Conservation (phyloP, 352 stramenopile genomes). For the Aphanomyces invadans region DNA sequence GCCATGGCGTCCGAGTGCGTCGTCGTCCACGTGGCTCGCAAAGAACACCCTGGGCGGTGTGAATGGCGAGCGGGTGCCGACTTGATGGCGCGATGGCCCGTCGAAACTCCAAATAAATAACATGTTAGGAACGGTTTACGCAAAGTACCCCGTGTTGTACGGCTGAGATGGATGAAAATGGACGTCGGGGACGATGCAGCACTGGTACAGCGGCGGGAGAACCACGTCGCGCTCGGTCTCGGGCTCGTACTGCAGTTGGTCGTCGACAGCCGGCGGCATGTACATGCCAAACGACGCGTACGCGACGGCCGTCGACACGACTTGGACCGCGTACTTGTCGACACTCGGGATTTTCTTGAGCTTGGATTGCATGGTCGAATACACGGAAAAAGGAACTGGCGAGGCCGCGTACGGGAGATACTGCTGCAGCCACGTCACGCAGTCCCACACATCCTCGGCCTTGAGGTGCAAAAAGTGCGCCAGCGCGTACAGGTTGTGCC, state of each 20-base stretch:
- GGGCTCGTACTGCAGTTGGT: slow-evolving; percentile 4
- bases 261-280: neutral
- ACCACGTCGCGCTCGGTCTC: neutral
- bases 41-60: too few relatives aligned
- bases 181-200: neutral
- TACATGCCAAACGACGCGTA: neutral
- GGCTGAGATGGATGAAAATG: neutral
- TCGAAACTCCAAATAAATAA: neutral
- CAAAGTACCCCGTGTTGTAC: neutral
- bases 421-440: slow-evolving; percentile 19
- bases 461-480: slow-evolving; percentile 15
- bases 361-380: slow-evolving; percentile 2
- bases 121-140: neutral
- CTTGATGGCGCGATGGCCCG: too few relatives aligned
- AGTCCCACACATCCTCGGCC: slow-evolving; percentile 13
- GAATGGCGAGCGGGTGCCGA: too few relatives aligned
- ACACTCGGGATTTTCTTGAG: slow-evolving; percentile 4
- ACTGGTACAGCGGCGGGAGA: slow-evolving; percentile 6
- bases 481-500: slow-evolving; percentile 16
- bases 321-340: slow-evolving; percentile 13
- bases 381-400: neutral
- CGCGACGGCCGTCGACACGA: slow-evolving; percentile 2
- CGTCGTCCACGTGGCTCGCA: too few relatives aligned
- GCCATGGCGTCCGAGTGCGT: too few relatives aligned
- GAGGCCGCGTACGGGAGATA: slow-evolving; percentile 3